These are phyloP conservation scores for Lachancea kluyveri DNA, from an alignment of 805 yeast genomes.

Conservation along the genomic window DNA sequence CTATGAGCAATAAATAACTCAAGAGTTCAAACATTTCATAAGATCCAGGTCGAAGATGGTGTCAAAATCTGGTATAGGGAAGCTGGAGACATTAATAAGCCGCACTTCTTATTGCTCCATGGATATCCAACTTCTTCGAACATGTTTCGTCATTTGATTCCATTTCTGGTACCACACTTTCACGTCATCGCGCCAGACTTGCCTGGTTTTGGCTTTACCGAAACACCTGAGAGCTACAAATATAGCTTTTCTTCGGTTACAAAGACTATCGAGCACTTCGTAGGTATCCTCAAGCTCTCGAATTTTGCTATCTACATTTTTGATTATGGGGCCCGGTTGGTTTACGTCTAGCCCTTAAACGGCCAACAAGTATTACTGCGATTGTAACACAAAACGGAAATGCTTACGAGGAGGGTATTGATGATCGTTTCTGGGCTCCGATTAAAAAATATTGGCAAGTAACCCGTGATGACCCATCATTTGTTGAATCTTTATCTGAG, in stretches of 20 bases:
- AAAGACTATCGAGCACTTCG: conserved; percentile 28
- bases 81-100: conserved; percentile 34
- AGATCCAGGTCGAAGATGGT: conserved; percentile 3
- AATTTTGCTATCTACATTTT: conserved; percentile 34
- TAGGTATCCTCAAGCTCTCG: conserved; percentile 22
- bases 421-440: conserved; percentile 34
- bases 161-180: conserved; percentile 31
- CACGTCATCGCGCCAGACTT: conserved; percentile 41
- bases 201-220: conserved; percentile 39
- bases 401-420: conserved; percentile 40
- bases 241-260: conserved; percentile 32
- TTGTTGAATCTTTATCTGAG: conserved; percentile 11
- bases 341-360: conserved; percentile 32
- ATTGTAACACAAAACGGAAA: conserved; percentile 39
- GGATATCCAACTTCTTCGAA: conserved; percentile 42
- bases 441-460: conserved; percentile 30
- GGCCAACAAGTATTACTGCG: conserved; percentile 28
- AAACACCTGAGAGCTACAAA: conserved; percentile 23
- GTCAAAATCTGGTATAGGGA: conserved; percentile 35
- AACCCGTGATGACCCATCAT: conserved; percentile 11
- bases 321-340: conserved; percentile 43
- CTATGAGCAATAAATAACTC: too few species aligned
- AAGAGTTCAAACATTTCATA: conserved; percentile 4
- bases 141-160: conserved; percentile 34
- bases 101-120: conserved; percentile 35